Percentiles rank a stretch among this genome's conserved stretches.
phyloP scores from a whole-genome alignment of 768 basidiomycete genomes.

The Tylopilus sp. region DNA sequence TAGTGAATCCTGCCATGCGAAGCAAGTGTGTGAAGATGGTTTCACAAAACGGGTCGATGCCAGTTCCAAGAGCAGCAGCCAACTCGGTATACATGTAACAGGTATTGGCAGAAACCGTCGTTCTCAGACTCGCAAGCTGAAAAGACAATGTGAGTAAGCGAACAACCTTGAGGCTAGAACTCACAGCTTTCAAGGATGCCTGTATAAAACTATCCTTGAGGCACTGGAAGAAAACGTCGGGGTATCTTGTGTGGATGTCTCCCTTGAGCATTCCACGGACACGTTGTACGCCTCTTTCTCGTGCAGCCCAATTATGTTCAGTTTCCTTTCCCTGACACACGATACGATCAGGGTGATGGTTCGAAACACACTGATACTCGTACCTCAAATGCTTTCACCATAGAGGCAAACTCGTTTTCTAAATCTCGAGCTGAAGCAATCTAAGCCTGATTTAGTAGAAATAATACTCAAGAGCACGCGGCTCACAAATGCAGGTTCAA shows the following conservation, averaged over 20 bases:
- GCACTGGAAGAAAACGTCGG: conserved; percentile 68
- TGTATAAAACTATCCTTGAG: conserved; percentile 80
- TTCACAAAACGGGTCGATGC: conserved; percentile 81
- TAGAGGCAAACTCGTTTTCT: conserved; percentile 76
- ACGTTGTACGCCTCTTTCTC: conserved; percentile 72
- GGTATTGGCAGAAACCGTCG: conserved; percentile 81
- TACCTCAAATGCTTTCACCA: conserved; percentile 82
- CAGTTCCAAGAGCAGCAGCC: conserved; percentile 56
- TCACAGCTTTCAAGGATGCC: conserved; percentile 79
- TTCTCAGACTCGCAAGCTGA: conserved; percentile 85
- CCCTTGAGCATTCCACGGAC: conserved; percentile 91
- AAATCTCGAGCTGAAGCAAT: conserved; percentile 84
- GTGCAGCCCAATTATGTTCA: conserved; percentile 89
- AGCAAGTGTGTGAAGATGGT: conserved; percentile 70
- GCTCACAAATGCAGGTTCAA: conserved; percentile 70
- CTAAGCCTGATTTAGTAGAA: conserved; percentile 34
- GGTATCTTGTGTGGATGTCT: conserved; percentile 70
- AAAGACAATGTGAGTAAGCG: not conserved
- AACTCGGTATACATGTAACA: conserved; percentile 77
- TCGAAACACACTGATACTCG: conserved; percentile 10
- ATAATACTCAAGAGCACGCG: not conserved
- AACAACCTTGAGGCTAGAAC: conserved; percentile 23
- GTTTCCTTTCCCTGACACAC: conserved; percentile 84
- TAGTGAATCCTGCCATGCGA: conserved; percentile 86
- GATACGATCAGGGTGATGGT: not conserved